These are phyloP conservation scores for Lachnellula suecica DNA, from an alignment of 2,329 filamentous ascomycete genomes.

Conservation along the genomic window DNA sequence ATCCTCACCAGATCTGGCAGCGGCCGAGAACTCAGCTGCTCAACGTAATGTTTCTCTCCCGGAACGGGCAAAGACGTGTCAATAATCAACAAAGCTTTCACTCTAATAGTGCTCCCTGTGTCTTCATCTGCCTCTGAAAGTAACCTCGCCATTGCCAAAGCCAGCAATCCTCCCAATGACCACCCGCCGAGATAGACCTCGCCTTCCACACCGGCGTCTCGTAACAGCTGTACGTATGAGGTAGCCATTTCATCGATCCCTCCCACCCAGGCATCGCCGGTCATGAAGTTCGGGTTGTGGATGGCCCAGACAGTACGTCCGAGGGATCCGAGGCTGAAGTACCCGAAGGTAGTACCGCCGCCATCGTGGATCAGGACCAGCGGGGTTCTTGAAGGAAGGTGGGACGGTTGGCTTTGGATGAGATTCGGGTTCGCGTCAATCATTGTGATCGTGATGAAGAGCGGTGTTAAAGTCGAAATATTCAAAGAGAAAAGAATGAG, in stretches of 20 bases:
- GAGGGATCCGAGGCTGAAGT: not conserved
- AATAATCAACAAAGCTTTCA: no score
- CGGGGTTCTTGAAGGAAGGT: not conserved
- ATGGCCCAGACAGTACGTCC: not conserved
- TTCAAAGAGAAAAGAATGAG: no score
- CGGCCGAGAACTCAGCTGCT: not conserved
- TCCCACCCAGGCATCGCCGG: not conserved
- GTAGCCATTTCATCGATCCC: not conserved
- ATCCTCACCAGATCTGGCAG: not conserved
- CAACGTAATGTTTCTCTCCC: no score
- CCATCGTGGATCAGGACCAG: not conserved
- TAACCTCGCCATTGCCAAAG: no score
- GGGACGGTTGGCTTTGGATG: no score
- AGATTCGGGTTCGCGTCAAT: no score
- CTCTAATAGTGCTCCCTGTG: no score
- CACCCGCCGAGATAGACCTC: not conserved
- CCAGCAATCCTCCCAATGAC: no score
- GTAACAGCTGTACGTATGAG: not conserved
- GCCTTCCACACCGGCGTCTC: not conserved
- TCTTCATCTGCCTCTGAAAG: no score
- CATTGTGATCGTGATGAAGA: no score
- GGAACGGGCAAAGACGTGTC: no score
- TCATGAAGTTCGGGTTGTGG: not conserved
- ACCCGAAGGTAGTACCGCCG: not conserved
- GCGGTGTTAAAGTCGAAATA: no score